A percentile compares a stretch with the other conserved stretches of the same genome.
Evolutionary conservation across 805 yeast species (phyloP).

Genomic region (Candida sonorensis): DNA sequence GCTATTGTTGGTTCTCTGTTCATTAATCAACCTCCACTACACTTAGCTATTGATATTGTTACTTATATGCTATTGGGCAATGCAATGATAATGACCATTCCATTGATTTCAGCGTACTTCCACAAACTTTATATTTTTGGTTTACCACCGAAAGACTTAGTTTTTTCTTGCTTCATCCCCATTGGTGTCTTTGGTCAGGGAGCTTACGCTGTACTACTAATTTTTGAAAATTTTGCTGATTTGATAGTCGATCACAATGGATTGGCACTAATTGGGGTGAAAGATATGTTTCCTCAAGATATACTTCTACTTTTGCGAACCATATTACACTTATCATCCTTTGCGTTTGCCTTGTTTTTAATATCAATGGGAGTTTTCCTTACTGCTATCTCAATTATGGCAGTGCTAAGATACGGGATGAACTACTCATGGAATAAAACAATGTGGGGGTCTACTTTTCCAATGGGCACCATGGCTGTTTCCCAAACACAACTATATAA

Average conservation of each 20-base stretch:
- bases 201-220: slow-evolving; percentile 50
- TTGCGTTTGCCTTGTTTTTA: slow-evolving; percentile 21
- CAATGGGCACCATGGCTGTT: slow-evolving; percentile 74
- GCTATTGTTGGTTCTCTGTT: slow-evolving; percentile 41
- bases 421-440: slow-evolving; percentile 37
- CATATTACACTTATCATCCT: slow-evolving; percentile 10
- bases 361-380: slow-evolving; percentile 28
- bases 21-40: slow-evolving; percentile 20
- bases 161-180: slow-evolving; percentile 70
- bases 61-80: slow-evolving; percentile 60
- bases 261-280: slow-evolving; percentile 6
- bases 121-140: slow-evolving; percentile 53
- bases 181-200: slow-evolving; percentile 88
- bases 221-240: slow-evolving; percentile 12
- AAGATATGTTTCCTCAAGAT: slow-evolving; percentile 3
- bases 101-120: slow-evolving; percentile 49
- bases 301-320: slow-evolving; percentile 3
- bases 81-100: slow-evolving; percentile 56
- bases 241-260: slow-evolving; percentile 9
- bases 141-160: slow-evolving; percentile 45
- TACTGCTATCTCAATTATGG: slow-evolving; percentile 35
- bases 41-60: slow-evolving; percentile 47
- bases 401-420: slow-evolving; percentile 28
- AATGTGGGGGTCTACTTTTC: slow-evolving; percentile 89
- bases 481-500: slow-evolving; percentile 47